Base-by-base conservation (phyloP, 768 basidiomycete genomes). In the Phylloporus arenicola region DNA sequence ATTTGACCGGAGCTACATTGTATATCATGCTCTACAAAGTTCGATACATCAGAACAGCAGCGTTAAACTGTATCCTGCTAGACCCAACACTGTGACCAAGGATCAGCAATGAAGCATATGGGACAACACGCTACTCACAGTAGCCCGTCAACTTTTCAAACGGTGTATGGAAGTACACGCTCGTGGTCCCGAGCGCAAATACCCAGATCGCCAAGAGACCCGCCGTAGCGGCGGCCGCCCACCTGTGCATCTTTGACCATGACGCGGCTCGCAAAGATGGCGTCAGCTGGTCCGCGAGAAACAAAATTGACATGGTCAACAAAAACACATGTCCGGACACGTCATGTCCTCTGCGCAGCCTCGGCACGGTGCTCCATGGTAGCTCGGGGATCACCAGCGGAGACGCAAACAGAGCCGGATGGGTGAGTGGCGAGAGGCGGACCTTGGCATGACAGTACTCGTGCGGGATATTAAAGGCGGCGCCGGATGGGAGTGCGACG, bases 241-340 rank as follows among this genome's bases (percentile, higher is more conserved):
- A 62, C 20, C 60, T 71, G 55, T 85, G 84, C 37, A 68, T 53
- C 9, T 57, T 43, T 6, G 76, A 60, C 75, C 79, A 81, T 24
- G 57, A 47, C 8, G 48, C 56, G 22, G 59, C 54, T 19, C 69
- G 69, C 51, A 86, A 70, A 13, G 82, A 82, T 1, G 77, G 74
- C 16, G 75, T 70, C 29, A 94, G 66, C 66, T 92, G 88, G 62
- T 91, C 83, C 9, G 80, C 75, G 37, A 97, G 77, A 65, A 96
- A 88, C 22, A 95, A 72, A 13, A 77, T 71, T 13, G 84, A 75
- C 73, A 95, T 79, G 3, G 86, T 86, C 55, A 97, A 77, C 53
- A 98, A 77, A 72, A 96, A 97, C 27, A 92, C 75, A 63, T 97
- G 95, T 7, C 95, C 95, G 0, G 92, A 94, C 13, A 97, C 81